Conservation (phyloP, 257 asterid species). For the Paraleonurus japonicus region DNA sequence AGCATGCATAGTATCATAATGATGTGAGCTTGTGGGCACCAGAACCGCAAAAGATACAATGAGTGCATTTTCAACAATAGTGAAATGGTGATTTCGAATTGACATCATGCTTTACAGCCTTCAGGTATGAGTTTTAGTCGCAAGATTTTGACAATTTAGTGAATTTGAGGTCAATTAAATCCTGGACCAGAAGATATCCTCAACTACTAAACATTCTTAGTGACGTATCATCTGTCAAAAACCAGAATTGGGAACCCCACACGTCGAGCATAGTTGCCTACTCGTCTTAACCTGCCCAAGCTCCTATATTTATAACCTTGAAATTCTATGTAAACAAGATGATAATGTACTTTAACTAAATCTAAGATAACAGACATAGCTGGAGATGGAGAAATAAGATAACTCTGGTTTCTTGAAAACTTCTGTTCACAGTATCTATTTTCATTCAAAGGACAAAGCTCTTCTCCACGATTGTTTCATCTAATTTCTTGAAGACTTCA, state of each 20-base stretch:
- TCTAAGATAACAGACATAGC: neutral
- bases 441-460: neutral
- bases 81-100: neutral
- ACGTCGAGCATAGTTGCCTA: neutral
- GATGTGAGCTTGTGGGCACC: neutral
- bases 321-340: neutral
- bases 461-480: neutral
- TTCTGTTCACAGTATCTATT: neutral
- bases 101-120: neutral
- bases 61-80: neutral
- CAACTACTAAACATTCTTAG: neutral
- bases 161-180: neutral
- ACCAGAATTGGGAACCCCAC: neutral
- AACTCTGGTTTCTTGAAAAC: slow-evolving; percentile 1
- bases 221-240: neutral
- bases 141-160: neutral
- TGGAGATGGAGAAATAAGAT: neutral
- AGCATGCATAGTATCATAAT: neutral
- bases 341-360: neutral
- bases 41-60: neutral
- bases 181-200: neutral
- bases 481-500: neutral
- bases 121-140: neutral
- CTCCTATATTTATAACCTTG: neutral
- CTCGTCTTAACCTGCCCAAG: neutral